Evolutionary conservation across 2,329 filamentous ascomycete genomes (phyloP).

Genomic region (Nannizziopsis barbatae): DNA sequence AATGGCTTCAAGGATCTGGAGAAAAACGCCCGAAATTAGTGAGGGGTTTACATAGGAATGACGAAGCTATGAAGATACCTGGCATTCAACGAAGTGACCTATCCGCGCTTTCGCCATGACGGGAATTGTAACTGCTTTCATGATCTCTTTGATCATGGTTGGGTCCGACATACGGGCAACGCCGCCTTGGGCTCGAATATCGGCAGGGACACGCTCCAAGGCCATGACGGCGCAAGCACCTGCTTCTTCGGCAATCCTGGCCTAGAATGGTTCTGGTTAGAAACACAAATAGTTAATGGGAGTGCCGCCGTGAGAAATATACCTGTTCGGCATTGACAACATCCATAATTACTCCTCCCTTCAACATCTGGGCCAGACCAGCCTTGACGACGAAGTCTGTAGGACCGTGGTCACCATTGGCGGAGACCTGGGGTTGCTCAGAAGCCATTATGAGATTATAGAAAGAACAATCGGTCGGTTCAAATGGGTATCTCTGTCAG

Average conservation of each 20-base stretch:
- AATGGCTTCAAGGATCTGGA: slow-evolving; percentile 79
- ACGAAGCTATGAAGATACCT: slow-evolving; percentile 37
- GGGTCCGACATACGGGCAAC: slow-evolving; percentile 97
- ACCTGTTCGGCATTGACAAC: slow-evolving; percentile 82
- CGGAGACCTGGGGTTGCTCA: slow-evolving; percentile 25
- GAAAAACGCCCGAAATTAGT: background rate
- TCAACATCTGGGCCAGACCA: slow-evolving; percentile 92
- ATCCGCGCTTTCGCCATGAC: slow-evolving; percentile 99
- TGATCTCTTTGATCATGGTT: slow-evolving; percentile 87
- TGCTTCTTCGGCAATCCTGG: slow-evolving; percentile 93
- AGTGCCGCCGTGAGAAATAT: slow-evolving; percentile 11
- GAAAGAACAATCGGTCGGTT: background rate
- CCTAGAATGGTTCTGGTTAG: slow-evolving; percentile 37
- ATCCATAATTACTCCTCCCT: slow-evolving; percentile 99
- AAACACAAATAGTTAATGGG: background rate
- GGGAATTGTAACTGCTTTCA: slow-evolving; percentile 86
- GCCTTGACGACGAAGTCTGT: slow-evolving; percentile 79
- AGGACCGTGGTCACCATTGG: slow-evolving; percentile 37
- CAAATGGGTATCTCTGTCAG: background rate
- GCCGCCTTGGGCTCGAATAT: slow-evolving; percentile 84
- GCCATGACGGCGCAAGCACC: slow-evolving; percentile 97
- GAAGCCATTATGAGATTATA: slow-evolving; percentile 26
- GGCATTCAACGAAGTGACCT: slow-evolving; percentile 95
- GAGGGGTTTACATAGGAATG: background rate
- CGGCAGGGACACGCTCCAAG: slow-evolving; percentile 89